Base-by-base conservation (phyloP, 495 filamentous ascomycete genomes). In the Cercophora newfieldiana region DNA sequence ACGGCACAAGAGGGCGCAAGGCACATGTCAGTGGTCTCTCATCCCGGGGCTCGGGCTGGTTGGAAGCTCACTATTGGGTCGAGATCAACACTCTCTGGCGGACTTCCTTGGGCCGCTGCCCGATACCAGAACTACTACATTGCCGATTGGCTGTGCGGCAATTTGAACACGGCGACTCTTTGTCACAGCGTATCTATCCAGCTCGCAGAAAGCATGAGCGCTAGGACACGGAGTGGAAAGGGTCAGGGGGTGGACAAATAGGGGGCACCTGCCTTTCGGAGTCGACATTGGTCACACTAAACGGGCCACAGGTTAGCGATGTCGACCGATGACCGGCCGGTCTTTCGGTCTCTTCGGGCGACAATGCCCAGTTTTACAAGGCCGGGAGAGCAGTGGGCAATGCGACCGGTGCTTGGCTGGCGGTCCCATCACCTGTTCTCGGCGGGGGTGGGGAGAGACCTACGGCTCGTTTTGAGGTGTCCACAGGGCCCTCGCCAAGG, bases 81-180 rank as follows among this genome's bases (percentile, higher is more conserved):
- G 88, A 89, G 63, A 91, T 89, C 50, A 90, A 73, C 7, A 91
- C 86, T 30, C 88, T 79, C 68, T 88, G 86, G 18, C 86, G 80
- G 47, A 80, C 78, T 71, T 89, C 87, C 63, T 80, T 80, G 24
- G 84, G 81, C 64, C 84, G 85, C 69, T 86, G 87, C 22, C 85
- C 85, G 19, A 82, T 80, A 0, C 85, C 86, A 10, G 86, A 89
- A 0, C 86, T 89, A 63, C 86, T 86, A 67, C 81, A 83, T 10
- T 70, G 50, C 16, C 81, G 72, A 67, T 84, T 84, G 14, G 86
- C 87, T 2, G 83, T 85, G 60, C 82, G 82, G 72, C 89, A 91
- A 71, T 88, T 88, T 5, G 86, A 84, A 69, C 88, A 91, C 22
- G 89, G 88, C 21, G 81, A 82, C 22, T 83, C 82, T 69, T 89